Evolutionary conservation across 306 rosid species (phyloP).

Genomic region (Medicago arabica): DNA sequence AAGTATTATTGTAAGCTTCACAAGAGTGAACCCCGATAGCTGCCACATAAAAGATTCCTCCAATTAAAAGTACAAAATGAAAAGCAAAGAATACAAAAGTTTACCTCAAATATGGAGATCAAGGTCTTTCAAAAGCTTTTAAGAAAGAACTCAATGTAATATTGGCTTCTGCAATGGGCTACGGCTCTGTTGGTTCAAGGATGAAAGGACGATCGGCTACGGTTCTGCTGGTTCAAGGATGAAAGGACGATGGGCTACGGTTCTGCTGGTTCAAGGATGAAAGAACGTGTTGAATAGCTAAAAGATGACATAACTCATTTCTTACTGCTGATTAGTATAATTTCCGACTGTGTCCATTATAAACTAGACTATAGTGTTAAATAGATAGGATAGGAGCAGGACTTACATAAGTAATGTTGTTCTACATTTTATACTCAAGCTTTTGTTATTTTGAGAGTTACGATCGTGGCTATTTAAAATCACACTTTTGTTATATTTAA

Average conservation of each 20-base stretch:
- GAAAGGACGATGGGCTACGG: neutral
- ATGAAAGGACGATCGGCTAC: neutral
- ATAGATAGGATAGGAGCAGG: slow-evolving; percentile 24
- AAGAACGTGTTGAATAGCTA: neutral
- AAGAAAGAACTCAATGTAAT: neutral
- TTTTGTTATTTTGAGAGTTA: slow-evolving; percentile 22
- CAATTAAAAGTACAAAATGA: slow-evolving; percentile 18
- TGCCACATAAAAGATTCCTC: neutral
- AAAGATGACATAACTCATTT: slow-evolving; percentile 11
- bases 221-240: neutral
- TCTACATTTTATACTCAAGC: slow-evolving; percentile 34
- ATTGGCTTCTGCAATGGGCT: neutral
- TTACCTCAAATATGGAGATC: slow-evolving; percentile 2
- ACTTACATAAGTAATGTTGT: slow-evolving; percentile 17
- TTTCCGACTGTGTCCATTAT: slow-evolving; percentile 12
- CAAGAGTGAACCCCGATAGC: neutral
- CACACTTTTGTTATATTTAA: slow-evolving; percentile 34
- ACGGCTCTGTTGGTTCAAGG: too few species aligned
- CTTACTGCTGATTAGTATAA: slow-evolving; percentile 22
- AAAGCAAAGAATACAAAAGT: slow-evolving; percentile 1
- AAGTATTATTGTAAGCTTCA: slow-evolving; percentile 17
- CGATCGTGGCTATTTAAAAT: slow-evolving; percentile 32
- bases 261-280: slow-evolving; percentile 16
- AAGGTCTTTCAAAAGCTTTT: neutral
- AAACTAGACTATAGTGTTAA: slow-evolving; percentile 4